Percentiles rank a stretch among this genome's conserved stretches.
phyloP scores from a whole-genome alignment of 1,139 yeast genomes.

The Saccharomyces uvarum region DNA sequence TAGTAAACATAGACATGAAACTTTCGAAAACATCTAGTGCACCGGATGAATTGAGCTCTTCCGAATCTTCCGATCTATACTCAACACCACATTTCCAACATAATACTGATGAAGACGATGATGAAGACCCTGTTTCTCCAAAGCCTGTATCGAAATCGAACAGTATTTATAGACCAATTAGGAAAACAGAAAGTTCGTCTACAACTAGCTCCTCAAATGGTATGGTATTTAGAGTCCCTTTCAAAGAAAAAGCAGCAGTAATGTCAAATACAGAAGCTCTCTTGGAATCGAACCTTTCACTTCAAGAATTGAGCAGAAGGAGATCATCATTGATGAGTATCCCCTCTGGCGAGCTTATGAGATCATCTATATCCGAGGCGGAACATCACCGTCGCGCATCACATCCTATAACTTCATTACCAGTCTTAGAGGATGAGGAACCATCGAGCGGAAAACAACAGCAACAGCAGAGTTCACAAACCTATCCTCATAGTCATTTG shows the following conservation, averaged over 20 bases:
- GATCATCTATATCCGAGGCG: slow-evolving; percentile 4
- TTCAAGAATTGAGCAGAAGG: slow-evolving; percentile 13
- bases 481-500: slow-evolving; percentile 1
- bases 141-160: slow-evolving; percentile 1
- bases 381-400: slow-evolving; percentile 25
- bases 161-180: slow-evolving; percentile 2
- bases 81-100: neutral
- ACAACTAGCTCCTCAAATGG: slow-evolving; percentile 29
- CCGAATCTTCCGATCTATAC: neutral
- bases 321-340: slow-evolving; percentile 21
- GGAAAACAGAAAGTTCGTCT: slow-evolving; percentile 5
- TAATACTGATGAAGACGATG: neutral
- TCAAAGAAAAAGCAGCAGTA: slow-evolving; percentile 38
- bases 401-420: slow-evolving; percentile 18
- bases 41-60: neutral
- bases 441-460: neutral
- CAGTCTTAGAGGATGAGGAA: slow-evolving; percentile 1
- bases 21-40: neutral
- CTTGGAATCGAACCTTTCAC: slow-evolving; percentile 4
- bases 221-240: slow-evolving; percentile 54
- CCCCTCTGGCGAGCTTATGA: slow-evolving; percentile 10
- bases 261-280: slow-evolving; percentile 6
- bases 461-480: neutral
- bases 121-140: slow-evolving; percentile 3
- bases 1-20: neutral